Conservation (phyloP, 352 stramenopile species). For the Peronospora farinosa region DNA sequence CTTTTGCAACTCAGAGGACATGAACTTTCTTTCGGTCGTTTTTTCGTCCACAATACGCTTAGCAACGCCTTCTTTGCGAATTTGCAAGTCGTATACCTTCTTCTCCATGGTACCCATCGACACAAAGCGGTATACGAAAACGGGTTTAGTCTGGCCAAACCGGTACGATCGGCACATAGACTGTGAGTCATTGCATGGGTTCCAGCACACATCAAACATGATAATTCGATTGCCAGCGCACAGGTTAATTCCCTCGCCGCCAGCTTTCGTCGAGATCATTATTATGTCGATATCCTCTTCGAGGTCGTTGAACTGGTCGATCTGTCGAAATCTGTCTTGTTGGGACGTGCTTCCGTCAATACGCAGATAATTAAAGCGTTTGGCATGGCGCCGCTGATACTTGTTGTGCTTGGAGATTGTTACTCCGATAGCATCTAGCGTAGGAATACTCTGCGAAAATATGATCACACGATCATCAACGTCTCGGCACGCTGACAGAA, state of each 20-base stretch:
- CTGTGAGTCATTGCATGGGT: slow-evolving; percentile 87
- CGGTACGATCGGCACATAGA: slow-evolving; percentile 91
- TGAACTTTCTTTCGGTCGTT: slow-evolving; percentile 78
- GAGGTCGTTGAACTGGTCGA: slow-evolving; percentile 76
- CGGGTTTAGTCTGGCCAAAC: slow-evolving; percentile 87
- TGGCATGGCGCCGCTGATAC: slow-evolving; percentile 35
- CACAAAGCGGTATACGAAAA: slow-evolving; percentile 91
- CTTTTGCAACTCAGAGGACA: slow-evolving; percentile 71
- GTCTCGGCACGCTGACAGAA: slow-evolving; percentile 58
- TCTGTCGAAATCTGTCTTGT: slow-evolving; percentile 73
- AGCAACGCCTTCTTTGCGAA: slow-evolving; percentile 83
- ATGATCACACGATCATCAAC: slow-evolving; percentile 83
- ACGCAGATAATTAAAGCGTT: slow-evolving; percentile 57
- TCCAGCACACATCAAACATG: slow-evolving; percentile 91
- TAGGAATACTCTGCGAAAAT: slow-evolving; percentile 87
- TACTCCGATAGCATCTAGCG: slow-evolving; percentile 67
- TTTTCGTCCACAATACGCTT: slow-evolving; percentile 88
- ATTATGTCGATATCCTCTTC: slow-evolving; percentile 80
- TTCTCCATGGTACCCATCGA: slow-evolving; percentile 90
- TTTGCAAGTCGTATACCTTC: slow-evolving; percentile 88
- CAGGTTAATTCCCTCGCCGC: slow-evolving; percentile 85
- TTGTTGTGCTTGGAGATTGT: slow-evolving; percentile 68
- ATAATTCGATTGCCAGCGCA: slow-evolving; percentile 86
- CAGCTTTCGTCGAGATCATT: slow-evolving; percentile 84
- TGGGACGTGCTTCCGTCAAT: slow-evolving; percentile 81